Evolutionary conservation across 768 basidiomycete species (phyloP), one percentile per base, ranked within the genome.

Genomic region (Termitomyces sp.): DNA sequence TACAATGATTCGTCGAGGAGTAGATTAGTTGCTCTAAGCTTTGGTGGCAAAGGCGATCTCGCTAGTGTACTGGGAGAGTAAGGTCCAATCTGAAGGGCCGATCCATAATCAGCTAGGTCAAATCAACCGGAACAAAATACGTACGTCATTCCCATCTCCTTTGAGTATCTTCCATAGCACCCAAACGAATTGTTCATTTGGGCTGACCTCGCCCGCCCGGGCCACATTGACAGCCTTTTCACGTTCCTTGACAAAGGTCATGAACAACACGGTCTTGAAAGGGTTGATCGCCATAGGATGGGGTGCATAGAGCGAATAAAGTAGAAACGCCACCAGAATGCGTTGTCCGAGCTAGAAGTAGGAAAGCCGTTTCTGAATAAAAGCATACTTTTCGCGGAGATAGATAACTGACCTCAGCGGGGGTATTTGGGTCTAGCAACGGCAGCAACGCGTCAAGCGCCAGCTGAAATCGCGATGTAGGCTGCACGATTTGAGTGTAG

Each of bases 141-240:
- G 63, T 61, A 90, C 90, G 76, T 92, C 89, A 59, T 83, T 85
- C 20, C 90, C 90, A 67, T 91, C 88, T 53, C 90, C 90, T 68
- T 84, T 88, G 55, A 92, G 73, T 56, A 92, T 88, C 72, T 92
- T 92, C 89, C 89, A 92, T 59, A 92, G 75, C 45, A 92, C 90
- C 88, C 90, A 92, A 40, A 91, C 87, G 50, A 92, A 74, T 65
- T 90, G 90, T 66, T 91, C 89, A 67, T 84, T 89, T 52, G 82
- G 77, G 58, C 77, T 76, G 28, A 80, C 77, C 20, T 73, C 76
- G n/a, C 76, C 76, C 18, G 73, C 69, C 35, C 75, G 74, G n/a
- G 85, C 74, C 52, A 82, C 67, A 51, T 66, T 72, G 50, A 80
- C 72, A 22, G 89, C 87, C 64, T 76, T 74, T 63, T 84, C 82